Conservation (phyloP, 805 yeast genomes). For the Jamesozyma hellenica region DNA sequence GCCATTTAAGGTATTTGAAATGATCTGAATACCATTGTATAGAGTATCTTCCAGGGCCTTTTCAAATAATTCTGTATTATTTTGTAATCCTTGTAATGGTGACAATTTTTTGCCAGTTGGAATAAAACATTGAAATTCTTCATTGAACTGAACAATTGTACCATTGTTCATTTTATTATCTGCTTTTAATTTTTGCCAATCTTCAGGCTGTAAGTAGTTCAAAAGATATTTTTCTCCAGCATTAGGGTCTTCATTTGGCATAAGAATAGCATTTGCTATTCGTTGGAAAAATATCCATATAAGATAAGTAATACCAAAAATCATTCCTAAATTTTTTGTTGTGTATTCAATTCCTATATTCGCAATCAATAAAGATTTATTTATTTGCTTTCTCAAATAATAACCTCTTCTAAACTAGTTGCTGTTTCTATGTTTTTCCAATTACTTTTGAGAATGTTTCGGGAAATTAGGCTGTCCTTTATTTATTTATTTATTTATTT, state of each 20-base stretch:
- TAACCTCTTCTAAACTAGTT: too few species aligned
- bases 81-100: constrained; percentile 4
- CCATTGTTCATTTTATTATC: constrained; percentile 12
- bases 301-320: too few species aligned
- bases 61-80: constrained; percentile 8
- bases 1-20: constrained; percentile 9
- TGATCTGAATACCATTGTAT: constrained; percentile 11
- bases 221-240: constrained; percentile 13
- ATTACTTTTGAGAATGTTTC: too few species aligned
- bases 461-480: too few species aligned
- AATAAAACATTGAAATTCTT: constrained; percentile 16
- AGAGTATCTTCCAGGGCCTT: constrained; percentile 11
- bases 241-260: constrained; percentile 16
- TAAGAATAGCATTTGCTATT: constrained; percentile 6
- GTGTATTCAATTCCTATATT: too few species aligned
- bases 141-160: constrained; percentile 10
- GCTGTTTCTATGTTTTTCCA: too few species aligned
- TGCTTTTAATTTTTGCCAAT: constrained; percentile 11
- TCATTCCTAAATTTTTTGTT: too few species aligned
- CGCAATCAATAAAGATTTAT: too few species aligned
- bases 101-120: constrained; percentile 7
- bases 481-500: too few species aligned
- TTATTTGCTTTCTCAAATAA: too few species aligned
- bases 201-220: constrained; percentile 10
- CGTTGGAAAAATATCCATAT: neutral